Conservation (phyloP, 768 basidiomycete species). For the Chiua virens region DNA sequence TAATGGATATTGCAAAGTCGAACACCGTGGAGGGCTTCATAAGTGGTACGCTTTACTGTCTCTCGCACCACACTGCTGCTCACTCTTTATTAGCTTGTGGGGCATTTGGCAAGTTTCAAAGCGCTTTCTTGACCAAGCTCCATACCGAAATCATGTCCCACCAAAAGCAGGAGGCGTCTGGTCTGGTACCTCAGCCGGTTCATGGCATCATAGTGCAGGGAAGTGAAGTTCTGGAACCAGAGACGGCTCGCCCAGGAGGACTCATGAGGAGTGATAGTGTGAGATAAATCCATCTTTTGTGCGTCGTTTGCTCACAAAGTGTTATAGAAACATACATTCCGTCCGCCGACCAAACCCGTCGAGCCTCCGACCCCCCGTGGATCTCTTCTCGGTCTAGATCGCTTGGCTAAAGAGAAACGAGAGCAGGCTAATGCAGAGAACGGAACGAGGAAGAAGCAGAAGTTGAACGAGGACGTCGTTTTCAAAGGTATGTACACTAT, state of each 20-base stretch:
- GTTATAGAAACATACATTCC: conserved; percentile 75
- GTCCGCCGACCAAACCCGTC: conserved; percentile 66
- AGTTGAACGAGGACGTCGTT: conserved; percentile 55
- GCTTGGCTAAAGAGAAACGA: conserved; percentile 86
- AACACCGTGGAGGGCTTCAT: conserved; percentile 65
- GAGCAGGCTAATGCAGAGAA: conserved; percentile 48
- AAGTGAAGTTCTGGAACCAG: conserved; percentile 83
- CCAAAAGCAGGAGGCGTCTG: conserved; percentile 61
- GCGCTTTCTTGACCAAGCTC: conserved; percentile 75
- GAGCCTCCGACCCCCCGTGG: conserved; percentile 76
- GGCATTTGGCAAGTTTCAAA: conserved; percentile 85
- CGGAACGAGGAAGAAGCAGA: conserved; percentile 61
- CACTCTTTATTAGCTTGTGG: conserved; percentile 56
- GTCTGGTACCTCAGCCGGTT: conserved; percentile 49
- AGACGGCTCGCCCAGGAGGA: conserved; percentile 75
- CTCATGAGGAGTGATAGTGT: conserved; percentile 68
- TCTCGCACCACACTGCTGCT: background rate
- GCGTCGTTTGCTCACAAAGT: conserved; percentile 3
- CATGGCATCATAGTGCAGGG: conserved; percentile 77
- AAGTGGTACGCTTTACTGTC: conserved; percentile 46
- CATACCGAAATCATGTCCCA: conserved; percentile 79
- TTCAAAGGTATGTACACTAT: conserved; percentile 76
- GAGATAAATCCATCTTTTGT: conserved; percentile 17
- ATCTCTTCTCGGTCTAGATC: conserved; percentile 86
- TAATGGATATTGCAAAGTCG: conserved; percentile 77